Percentiles rank a stretch among this genome's conserved stretches.
Conservation (phyloP, 805 yeast species). For the Starmerella ratchasimensis region DNA sequence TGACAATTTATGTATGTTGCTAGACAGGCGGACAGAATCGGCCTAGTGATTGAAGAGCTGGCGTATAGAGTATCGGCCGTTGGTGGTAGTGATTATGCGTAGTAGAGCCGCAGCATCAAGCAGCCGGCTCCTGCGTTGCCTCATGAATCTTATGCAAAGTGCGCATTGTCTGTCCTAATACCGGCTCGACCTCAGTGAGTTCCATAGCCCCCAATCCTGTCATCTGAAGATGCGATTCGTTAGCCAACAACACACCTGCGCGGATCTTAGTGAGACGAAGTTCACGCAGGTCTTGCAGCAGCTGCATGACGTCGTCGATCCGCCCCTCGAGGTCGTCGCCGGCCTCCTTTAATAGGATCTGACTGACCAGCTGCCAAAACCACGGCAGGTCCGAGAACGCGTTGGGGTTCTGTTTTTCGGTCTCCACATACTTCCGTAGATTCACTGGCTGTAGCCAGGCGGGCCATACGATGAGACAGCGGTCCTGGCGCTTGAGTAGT, state of each 20-base stretch:
- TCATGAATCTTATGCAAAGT: constrained; percentile 43
- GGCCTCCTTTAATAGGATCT: constrained; percentile 53
- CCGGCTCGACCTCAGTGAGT: constrained; percentile 77
- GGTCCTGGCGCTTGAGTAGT: constrained; percentile 65
- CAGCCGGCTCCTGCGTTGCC: no score
- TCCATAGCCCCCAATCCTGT: constrained; percentile 75
- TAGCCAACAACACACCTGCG: constrained; percentile 61
- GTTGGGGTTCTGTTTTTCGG: constrained; percentile 44
- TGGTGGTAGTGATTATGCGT: not conserved
- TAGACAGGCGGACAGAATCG: no score
- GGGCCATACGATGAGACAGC: constrained; percentile 78
- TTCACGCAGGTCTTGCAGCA: constrained; percentile 75
- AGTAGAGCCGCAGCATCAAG: no score
- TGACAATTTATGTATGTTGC: no score
- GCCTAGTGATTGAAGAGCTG: no score
- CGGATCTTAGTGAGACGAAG: constrained; percentile 67
- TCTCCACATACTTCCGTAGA: constrained; percentile 46
- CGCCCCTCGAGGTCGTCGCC: constrained; percentile 68
- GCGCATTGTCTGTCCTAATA: constrained; percentile 68
- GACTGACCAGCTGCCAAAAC: constrained; percentile 78
- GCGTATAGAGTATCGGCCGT: not conserved
- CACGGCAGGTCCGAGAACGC: constrained; percentile 56
- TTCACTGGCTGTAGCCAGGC: constrained; percentile 54
- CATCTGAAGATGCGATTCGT: constrained; percentile 69
- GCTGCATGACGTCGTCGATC: constrained; percentile 51